Percentiles rank a stretch among this genome's conserved stretches.
Evolutionary conservation across 2,329 filamentous ascomycete genomes (phyloP).

Genomic region (Aaosphaeria pasadenensis): DNA sequence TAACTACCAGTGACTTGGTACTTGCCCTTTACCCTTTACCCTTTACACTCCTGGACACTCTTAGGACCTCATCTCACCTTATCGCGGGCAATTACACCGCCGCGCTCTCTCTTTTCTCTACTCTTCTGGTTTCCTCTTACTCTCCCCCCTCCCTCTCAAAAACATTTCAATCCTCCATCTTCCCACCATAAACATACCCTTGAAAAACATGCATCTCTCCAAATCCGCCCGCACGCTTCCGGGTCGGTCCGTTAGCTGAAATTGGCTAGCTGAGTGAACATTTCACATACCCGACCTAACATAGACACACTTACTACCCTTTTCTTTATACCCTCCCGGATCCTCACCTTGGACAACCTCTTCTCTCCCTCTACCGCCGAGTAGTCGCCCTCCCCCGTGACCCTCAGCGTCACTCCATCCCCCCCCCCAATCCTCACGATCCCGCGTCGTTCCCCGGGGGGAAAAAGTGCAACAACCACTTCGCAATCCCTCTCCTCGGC

Average conservation of each 20-base stretch:
- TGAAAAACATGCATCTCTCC: not conserved
- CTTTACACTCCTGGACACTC: too few relatives aligned
- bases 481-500: not conserved
- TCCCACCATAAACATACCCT: not conserved
- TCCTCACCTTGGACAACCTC: not conserved
- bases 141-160: not conserved
- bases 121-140: not conserved
- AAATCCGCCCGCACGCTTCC: constrained; percentile 7
- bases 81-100: not conserved
- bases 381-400: not conserved
- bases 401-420: not conserved
- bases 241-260: constrained; percentile 19
- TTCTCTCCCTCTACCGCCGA: not conserved
- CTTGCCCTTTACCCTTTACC: too few relatives aligned
- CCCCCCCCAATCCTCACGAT: not conserved
- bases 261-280: constrained; percentile 2
- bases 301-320: too few relatives aligned
- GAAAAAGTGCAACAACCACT: not conserved
- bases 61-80: too few relatives aligned
- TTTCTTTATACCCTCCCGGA: not conserved
- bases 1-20: too few relatives aligned
- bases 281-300: not conserved
- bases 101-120: not conserved
- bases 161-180: too few relatives aligned
- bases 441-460: not conserved